These are phyloP conservation scores for Lactarius tabidus DNA, from an alignment of 768 basidiomycete species.

Conservation along the genomic window DNA sequence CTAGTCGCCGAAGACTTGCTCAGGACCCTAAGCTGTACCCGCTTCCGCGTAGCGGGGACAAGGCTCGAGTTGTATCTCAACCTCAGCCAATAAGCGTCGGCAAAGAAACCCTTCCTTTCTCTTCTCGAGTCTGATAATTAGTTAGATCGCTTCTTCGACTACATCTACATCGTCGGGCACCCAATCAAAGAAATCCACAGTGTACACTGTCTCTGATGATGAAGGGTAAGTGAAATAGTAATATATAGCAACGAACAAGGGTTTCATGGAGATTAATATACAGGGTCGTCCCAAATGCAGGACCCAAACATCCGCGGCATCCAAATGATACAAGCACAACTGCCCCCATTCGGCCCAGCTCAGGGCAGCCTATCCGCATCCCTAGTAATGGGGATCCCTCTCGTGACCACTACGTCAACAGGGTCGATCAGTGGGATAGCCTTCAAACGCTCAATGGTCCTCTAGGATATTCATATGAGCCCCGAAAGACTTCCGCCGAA, in stretches of 20 bases:
- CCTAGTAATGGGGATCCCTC: slow-evolving; percentile 19
- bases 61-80: not conserved
- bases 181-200: not conserved
- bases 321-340: slow-evolving; percentile 9
- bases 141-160: slow-evolving; percentile 10
- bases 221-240: slow-evolving; percentile 15
- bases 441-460: slow-evolving; percentile 30
- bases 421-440: slow-evolving; percentile 31
- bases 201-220: slow-evolving; percentile 24
- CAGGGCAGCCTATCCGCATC: slow-evolving; percentile 21
- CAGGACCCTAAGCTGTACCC: slow-evolving; percentile 9
- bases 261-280: not conserved
- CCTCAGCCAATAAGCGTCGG: slow-evolving; percentile 7
- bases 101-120: not conserved
- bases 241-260: not conserved
- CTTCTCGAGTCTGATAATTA: not conserved
- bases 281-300: not conserved
- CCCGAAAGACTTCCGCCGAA: slow-evolving; percentile 45
- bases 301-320: not conserved
- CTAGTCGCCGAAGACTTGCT: slow-evolving; percentile 21
- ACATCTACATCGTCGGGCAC: slow-evolving; percentile 15
- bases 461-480: slow-evolving; percentile 30
- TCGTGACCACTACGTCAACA: slow-evolving; percentile 11
- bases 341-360: not conserved
- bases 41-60: not conserved